These are phyloP conservation scores for Fusarium verrucosum DNA, from an alignment of 2,329 filamentous ascomycete species.

Conservation along the genomic window DNA sequence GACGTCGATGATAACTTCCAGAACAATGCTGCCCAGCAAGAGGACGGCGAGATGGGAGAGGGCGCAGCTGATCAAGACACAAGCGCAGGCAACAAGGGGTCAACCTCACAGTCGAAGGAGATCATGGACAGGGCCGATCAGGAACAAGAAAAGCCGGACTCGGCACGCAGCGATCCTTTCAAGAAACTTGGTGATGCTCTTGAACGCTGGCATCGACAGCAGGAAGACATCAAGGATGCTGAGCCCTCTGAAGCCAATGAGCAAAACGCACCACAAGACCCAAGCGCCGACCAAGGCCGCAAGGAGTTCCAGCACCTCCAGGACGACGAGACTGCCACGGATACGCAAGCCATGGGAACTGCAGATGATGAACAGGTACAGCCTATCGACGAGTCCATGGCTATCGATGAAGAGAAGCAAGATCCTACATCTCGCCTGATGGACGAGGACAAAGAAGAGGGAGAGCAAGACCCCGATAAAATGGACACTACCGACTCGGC, in stretches of 20 bases:
- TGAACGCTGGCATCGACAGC: slow-evolving; percentile 90
- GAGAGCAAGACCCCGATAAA: slow-evolving; percentile 57
- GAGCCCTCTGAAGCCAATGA: slow-evolving; percentile 53
- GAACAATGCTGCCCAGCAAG: slow-evolving; percentile 68
- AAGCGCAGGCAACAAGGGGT: slow-evolving; percentile 70
- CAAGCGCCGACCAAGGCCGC: slow-evolving; percentile 67
- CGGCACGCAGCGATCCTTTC: slow-evolving; percentile 73
- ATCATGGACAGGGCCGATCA: slow-evolving; percentile 58
- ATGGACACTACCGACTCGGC: slow-evolving; percentile 53
- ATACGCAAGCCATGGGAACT: slow-evolving; percentile 89
- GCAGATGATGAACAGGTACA: slow-evolving; percentile 88
- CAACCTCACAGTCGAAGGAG: slow-evolving; percentile 59
- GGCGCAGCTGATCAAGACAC: slow-evolving; percentile 71
- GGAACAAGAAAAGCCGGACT: slow-evolving; percentile 53
- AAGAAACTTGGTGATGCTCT: slow-evolving; percentile 94
- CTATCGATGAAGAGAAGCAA: slow-evolving; percentile 76
- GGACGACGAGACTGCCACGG: slow-evolving; percentile 81
- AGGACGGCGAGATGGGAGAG: slow-evolving; percentile 73
- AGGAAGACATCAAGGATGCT: slow-evolving; percentile 78
- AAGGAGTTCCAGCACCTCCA: slow-evolving; percentile 94
- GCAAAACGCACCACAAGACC: slow-evolving; percentile 57
- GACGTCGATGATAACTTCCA: slow-evolving; percentile 70
- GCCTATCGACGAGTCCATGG: slow-evolving; percentile 88
- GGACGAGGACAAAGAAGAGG: slow-evolving; percentile 64
- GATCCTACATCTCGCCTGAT: slow-evolving; percentile 58